phyloP scores from a whole-genome alignment of 179 eudicot species.

The Silene noctiflora region DNA sequence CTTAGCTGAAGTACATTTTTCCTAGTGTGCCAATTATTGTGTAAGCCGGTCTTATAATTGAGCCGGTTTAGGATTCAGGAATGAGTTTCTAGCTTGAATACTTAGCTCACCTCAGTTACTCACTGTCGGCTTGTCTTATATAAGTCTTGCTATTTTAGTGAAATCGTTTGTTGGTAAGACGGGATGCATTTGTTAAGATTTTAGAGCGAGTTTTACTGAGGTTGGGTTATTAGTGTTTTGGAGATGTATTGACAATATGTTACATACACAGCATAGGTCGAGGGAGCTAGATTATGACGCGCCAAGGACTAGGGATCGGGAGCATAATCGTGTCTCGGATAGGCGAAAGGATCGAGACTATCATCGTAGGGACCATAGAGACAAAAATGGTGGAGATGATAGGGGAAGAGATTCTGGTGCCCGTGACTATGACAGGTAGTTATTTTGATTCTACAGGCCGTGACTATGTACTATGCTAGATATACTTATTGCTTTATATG shows the following conservation, averaged over 20 bases:
- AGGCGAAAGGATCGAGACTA: conserved; percentile 37
- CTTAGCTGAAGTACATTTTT: neutral
- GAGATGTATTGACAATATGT: conserved; percentile 6
- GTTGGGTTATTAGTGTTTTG: neutral
- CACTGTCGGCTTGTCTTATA: neutral
- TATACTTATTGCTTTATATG: neutral
- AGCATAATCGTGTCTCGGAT: conserved; percentile 32
- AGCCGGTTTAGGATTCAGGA: neutral
- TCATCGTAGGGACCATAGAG: conserved; percentile 39
- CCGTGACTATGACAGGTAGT: conserved; percentile 53
- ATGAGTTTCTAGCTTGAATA: neutral
- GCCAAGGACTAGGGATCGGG: conserved; percentile 42
- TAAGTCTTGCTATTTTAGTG: neutral
- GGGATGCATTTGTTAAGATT: too few species aligned
- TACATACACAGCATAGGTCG: conserved; percentile 34
- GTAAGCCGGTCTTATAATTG: neutral
- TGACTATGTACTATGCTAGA: conserved; percentile 4
- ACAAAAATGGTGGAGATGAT: conserved; percentile 43
- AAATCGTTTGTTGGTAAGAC: too few species aligned
- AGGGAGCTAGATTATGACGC: conserved; percentile 43
- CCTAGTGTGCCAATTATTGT: too few species aligned
- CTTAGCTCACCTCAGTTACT: too few species aligned
- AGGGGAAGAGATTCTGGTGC: conserved; percentile 49
- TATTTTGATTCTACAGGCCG: neutral
- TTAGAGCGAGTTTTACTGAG: neutral